phyloP scores from a whole-genome alignment of 495 filamentous ascomycete genomes.

The Penicillium parvum region DNA sequence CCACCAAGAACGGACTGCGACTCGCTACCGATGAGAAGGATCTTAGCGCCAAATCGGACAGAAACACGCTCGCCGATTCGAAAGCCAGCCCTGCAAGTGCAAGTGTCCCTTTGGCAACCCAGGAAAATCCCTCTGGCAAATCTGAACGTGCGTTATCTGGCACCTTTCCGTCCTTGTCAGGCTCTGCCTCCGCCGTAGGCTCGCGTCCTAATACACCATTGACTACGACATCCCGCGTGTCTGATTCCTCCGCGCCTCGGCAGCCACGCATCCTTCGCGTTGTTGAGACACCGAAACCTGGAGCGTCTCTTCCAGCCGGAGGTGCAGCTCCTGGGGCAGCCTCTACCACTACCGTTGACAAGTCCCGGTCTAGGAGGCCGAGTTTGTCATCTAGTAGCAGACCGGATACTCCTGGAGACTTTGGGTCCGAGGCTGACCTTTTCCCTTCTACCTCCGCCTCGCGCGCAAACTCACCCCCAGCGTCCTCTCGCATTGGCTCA shows the following conservation, averaged over 20 bases:
- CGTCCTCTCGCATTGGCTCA: slow-evolving; percentile 64
- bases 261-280: slow-evolving; percentile 60
- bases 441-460: slow-evolving; percentile 76
- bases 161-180: slow-evolving; percentile 14
- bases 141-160: slow-evolving; percentile 19
- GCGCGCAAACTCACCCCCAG: slow-evolving; percentile 82
- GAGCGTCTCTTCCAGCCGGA: slow-evolving; percentile 45
- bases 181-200: slow-evolving; percentile 19
- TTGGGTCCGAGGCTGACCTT: slow-evolving; percentile 71
- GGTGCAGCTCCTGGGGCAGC: slow-evolving; percentile 38
- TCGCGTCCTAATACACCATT: slow-evolving; percentile 38
- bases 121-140: slow-evolving; percentile 19
- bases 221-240: slow-evolving; percentile 39
- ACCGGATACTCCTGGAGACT: slow-evolving; percentile 77
- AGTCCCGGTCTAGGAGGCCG: slow-evolving; percentile 51
- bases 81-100: slow-evolving; percentile 35
- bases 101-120: slow-evolving; percentile 20
- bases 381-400: slow-evolving; percentile 58
- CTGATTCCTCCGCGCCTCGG: slow-evolving; percentile 45
- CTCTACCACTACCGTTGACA: slow-evolving; percentile 33
- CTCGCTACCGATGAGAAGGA: slow-evolving; percentile 19
- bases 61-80: slow-evolving; percentile 11
- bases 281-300: slow-evolving; percentile 66
- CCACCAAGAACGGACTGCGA: slow-evolving; percentile 23
- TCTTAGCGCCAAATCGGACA: slow-evolving; percentile 8